These are phyloP conservation scores for Phytopythium delawarense DNA, from an alignment of 352 stramenopile species.

Conservation along the genomic window DNA sequence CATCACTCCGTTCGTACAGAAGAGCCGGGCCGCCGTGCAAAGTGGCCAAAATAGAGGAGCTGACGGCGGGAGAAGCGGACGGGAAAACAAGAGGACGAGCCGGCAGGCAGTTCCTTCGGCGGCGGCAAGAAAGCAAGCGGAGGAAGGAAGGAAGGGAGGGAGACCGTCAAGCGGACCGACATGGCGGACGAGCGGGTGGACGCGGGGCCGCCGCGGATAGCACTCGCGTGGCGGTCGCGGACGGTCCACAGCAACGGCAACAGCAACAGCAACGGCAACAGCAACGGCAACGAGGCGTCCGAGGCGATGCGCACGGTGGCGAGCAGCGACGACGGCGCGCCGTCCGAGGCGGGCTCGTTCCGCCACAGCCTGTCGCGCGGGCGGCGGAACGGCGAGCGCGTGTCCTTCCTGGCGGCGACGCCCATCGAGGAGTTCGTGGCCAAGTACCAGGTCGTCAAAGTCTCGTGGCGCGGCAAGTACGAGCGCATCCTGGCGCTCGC, in stretches of 20 bases:
- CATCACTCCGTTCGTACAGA: too few species aligned
- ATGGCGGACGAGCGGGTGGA: neutral
- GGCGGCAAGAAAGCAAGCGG: neutral
- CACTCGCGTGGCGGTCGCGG: slow-evolving; percentile 1
- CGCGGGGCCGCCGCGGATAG: neutral
- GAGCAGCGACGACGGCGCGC: slow-evolving; percentile 6
- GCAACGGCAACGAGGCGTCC: neutral
- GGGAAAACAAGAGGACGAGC: too few species aligned
- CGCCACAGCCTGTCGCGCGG: slow-evolving; percentile 8
- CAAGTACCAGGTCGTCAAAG: slow-evolving; percentile 84
- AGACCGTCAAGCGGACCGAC: neutral
- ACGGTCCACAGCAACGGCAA: too few species aligned
- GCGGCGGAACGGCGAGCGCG: neutral
- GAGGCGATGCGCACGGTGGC: neutral
- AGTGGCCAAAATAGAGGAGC: too few species aligned
- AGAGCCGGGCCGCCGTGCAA: too few species aligned
- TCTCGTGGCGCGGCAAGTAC: slow-evolving; percentile 84
- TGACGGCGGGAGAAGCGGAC: too few species aligned
- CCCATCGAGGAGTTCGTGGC: slow-evolving; percentile 79
- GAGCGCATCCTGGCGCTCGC: slow-evolving; percentile 80
- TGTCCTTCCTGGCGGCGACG: slow-evolving; percentile 16
- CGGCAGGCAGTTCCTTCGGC: neutral
- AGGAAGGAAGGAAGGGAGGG: neutral
- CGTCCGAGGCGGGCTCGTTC: slow-evolving; percentile 7
- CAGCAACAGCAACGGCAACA: neutral